Base-by-base conservation (phyloP, 306 rosid genomes). In the Cajanus cajan region DNA sequence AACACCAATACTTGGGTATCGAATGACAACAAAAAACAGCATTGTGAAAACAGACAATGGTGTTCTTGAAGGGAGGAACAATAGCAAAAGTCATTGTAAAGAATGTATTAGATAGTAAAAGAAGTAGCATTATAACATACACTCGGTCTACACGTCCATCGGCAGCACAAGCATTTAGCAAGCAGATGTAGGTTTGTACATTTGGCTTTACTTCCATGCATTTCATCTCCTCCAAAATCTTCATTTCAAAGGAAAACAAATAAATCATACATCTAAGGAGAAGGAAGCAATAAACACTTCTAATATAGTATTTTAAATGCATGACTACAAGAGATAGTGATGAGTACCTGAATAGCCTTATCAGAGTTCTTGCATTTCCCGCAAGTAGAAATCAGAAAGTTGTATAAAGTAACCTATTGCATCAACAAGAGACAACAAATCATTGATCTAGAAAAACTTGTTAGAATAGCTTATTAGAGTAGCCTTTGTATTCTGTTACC, bases 151-250 rank as follows among this genome's bases (percentile, higher is more conserved):
- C 19, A 55, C 94, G 89, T 68, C 97, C 99, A 62, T 87, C 79
- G 13, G 96, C 88, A 54, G 99, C 99, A 78, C 96, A 95, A 51
- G 98, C 91, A 80, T 93, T 85, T n/a, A 95, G 90, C 71, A 95
- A 89, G 85, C 98, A 95, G 83, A 90, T 73, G 80, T 85, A 95
- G 48, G 98, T 93, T 72, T 90, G 97, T 18, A 86, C 85, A 84
- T 81, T 88, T 57, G 99, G 98, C 89, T 91, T 91, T 81, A 91
- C 90, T 58, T 91, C 91, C 83, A 76, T 62, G 66, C 63, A 81
- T 88, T 90, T 93, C 98, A 93, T 95, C 82, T 95, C 98, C 78
- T 93, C 99, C 87, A 89, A 90, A 69, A 93, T 78, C 99, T 95
- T 70, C 82, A 77, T 71, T 70, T 64, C 36, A 62, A 39, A 64